Base-by-base conservation (phyloP, 1,284 basidiomycete species). In the Ceratobasidium sp. region DNA sequence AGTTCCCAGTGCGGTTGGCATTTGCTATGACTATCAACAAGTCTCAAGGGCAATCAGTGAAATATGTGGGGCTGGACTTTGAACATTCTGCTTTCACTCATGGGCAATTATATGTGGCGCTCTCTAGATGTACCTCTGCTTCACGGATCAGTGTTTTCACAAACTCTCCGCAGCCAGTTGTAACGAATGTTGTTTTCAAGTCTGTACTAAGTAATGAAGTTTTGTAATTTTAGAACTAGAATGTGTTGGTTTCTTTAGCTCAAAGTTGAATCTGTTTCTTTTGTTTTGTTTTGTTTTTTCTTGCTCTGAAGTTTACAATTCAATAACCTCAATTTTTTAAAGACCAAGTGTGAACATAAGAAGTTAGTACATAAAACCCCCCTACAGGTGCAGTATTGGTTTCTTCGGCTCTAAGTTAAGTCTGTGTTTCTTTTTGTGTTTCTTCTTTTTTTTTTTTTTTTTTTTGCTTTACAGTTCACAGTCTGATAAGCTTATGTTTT, bases 11-110 rank as follows among this genome's bases (percentile, higher is more conserved):
- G 0, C 79, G 81, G 0, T 82, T 87, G 0, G 86, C 86, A 4
- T 87, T 87, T 82, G 83, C 85, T 13, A 84, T 88, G 75, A 85
- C 83, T 4, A 86, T 88, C 77, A 87, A 88, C 80, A 87, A 87
- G 73, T 46, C 84, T 0, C 87, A 89, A 80, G 87, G 88, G 0
- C 87, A 88, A 78, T 87, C 85, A 56, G 71, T 80, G 23, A 66
- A 80, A 54, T 28, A 80, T 80, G 79, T 80, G 54, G 79, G 77
- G 9, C 17, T 80, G 10, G 79, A 80, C 56, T 57, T 80, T 46
- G 50, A 67, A 26, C 33, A 26, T 33, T 26, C 70, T 26, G 74
- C 50, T 2, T 80, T 80, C 42, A 42, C 75, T 20, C 80, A 80
- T 79, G 80, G 80, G 12, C 80, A 80, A 57, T 61, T 80, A n/a